These are phyloP conservation scores for Nigrospora osmanthi DNA, from an alignment of 2,329 filamentous ascomycete genomes.

Conservation along the genomic window DNA sequence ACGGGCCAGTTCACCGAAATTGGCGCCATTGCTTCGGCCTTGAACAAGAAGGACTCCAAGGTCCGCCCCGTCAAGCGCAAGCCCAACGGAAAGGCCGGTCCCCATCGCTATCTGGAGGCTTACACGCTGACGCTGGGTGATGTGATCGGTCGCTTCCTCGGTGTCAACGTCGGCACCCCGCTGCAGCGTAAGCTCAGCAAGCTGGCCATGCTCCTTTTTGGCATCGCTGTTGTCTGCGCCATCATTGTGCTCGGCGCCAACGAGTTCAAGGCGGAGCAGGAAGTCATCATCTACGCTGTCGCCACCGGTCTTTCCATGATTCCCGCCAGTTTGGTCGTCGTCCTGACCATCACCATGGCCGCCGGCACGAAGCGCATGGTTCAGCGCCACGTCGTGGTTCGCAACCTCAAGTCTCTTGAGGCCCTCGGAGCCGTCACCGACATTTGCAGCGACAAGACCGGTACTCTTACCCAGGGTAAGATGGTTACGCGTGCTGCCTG, in stretches of 20 bases:
- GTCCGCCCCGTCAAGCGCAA: conserved; percentile 42
- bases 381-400: conserved; percentile 47
- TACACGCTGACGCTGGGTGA: conserved; percentile 44
- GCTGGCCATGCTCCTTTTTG: conserved; percentile 59
- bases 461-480: conserved; percentile 55
- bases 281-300: conserved; percentile 58
- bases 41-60: conserved; percentile 47
- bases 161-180: conserved; percentile 62
- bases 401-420: conserved; percentile 48
- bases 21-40: conserved; percentile 54
- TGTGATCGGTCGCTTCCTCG: conserved; percentile 55
- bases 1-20: conserved; percentile 56
- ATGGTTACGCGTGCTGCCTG: conserved; percentile 56
- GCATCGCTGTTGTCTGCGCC: conserved; percentile 58
- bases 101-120: conserved; percentile 41
- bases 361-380: conserved; percentile 52
- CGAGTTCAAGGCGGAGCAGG: conserved; percentile 40
- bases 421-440: conserved; percentile 54
- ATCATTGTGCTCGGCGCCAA: conserved; percentile 63
- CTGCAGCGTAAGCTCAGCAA: conserved; percentile 61
- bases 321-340: conserved; percentile 54
- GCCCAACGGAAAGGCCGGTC: conserved; percentile 42
- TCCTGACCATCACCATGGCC: conserved; percentile 60
- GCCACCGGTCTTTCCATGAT: conserved; percentile 53
- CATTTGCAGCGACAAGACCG: conserved; percentile 48